A percentile compares a stretch with the other conserved stretches of the same genome.
Evolutionary conservation across 345 rosid genomes (phyloP).

Genomic region (Carallia brachiata): DNA sequence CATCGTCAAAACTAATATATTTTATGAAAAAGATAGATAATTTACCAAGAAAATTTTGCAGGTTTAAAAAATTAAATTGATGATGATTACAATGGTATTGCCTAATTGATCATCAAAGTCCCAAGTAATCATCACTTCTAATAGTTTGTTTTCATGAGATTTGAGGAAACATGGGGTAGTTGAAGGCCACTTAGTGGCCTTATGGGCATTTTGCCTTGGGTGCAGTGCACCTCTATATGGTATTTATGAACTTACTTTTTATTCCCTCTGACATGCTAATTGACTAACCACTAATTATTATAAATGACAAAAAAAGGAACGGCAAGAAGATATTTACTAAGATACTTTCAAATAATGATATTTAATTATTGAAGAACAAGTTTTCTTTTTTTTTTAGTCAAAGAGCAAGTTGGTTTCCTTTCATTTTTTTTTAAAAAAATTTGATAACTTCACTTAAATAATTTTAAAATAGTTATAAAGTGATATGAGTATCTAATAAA

Average conservation of each 20-base stretch:
- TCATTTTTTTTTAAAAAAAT: too few relatives aligned
- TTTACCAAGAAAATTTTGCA: constrained; percentile 2
- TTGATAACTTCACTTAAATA: too few relatives aligned
- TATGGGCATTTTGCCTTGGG: too few relatives aligned
- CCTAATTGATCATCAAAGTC: constrained; percentile 8
- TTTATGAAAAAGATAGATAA: neutral
- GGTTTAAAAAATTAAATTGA: neutral
- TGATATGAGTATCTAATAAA: too few relatives aligned
- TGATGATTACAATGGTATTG: constrained; percentile 10
- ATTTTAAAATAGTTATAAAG: too few relatives aligned
- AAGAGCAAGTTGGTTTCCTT: constrained; percentile 12
- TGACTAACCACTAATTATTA: too few relatives aligned
- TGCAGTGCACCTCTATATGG: too few relatives aligned
- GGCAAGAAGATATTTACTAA: constrained; percentile 12
- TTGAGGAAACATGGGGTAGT: constrained; percentile 26
- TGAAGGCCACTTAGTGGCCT: too few relatives aligned
- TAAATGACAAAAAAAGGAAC: constrained; percentile 14
- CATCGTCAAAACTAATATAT: neutral
- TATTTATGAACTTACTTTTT: too few relatives aligned
- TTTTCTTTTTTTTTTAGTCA: too few relatives aligned
- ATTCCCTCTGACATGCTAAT: too few relatives aligned
- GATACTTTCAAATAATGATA: constrained; percentile 4
- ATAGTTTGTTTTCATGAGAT: too few relatives aligned
- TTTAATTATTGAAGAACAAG: neutral
- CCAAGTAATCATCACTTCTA: constrained; percentile 5